Evolutionary conservation across 441 rosid genomes (phyloP).

Genomic region (Aleurites moluccanus): DNA sequence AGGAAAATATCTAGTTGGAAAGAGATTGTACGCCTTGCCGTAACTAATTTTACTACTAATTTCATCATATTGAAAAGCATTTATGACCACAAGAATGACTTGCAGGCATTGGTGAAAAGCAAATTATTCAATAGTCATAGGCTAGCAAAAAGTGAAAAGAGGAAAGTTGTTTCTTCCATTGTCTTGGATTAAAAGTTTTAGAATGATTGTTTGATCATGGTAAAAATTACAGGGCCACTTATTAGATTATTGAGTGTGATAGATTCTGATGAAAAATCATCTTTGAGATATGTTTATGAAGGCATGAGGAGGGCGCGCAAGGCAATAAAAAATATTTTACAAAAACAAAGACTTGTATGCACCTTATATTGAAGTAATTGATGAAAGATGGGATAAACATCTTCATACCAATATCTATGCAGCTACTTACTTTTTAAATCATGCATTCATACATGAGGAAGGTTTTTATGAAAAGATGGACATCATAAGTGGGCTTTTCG

Average conservation of each 20-base stretch:
- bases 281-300: not conserved
- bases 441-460: no score
- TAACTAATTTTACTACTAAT: not conserved
- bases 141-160: not conserved
- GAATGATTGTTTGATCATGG: not conserved
- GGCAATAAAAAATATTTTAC: not conserved
- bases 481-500: no score
- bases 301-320: not conserved
- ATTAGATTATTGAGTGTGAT: not conserved
- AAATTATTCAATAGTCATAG: not conserved
- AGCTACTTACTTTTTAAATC: not conserved
- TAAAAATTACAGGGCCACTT: not conserved
- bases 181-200: not conserved
- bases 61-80: not conserved
- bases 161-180: not conserved
- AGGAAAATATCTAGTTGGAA: not conserved
- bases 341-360: not conserved
- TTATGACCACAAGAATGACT: conserved; percentile 1
- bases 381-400: not conserved
- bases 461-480: no score
- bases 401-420: not conserved
- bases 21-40: not conserved
- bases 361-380: not conserved
- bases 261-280: conserved; percentile 7
- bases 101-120: not conserved